Conservation (phyloP, 495 filamentous ascomycete species). For the Terfezia claveryi region DNA sequence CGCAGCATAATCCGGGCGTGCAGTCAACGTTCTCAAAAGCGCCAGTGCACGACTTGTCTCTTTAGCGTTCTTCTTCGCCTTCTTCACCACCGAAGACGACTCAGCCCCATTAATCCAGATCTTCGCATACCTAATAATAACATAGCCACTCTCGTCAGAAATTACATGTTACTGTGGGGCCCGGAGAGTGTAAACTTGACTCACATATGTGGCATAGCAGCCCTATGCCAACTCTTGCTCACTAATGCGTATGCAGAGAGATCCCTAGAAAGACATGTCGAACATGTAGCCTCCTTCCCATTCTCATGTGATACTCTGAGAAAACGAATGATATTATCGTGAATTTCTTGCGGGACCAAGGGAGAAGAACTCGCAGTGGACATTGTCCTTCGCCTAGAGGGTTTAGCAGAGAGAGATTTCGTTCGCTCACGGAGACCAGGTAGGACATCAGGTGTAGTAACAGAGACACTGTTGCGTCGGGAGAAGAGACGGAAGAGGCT, state of each 20-base stretch:
- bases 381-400: neutral
- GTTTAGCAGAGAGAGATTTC: no score
- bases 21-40: constrained; percentile 52
- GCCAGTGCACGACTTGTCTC: constrained; percentile 39
- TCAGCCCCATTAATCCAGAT: neutral
- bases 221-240: neutral
- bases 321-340: neutral
- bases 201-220: neutral
- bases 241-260: neutral
- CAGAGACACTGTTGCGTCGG: no score
- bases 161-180: no score
- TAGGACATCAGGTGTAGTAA: no score
- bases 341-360: neutral
- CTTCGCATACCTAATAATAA: neutral
- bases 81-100: neutral
- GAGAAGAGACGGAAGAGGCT: no score
- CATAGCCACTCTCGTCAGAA: no score
- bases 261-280: neutral
- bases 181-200: neutral
- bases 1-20: constrained; percentile 44
- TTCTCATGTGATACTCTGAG: neutral
- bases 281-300: neutral
- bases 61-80: neutral
- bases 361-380: no score
- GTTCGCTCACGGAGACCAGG: no score